Evolutionary conservation across 805 yeast species (phyloP).

Genomic region (Ogataea henricii): DNA sequence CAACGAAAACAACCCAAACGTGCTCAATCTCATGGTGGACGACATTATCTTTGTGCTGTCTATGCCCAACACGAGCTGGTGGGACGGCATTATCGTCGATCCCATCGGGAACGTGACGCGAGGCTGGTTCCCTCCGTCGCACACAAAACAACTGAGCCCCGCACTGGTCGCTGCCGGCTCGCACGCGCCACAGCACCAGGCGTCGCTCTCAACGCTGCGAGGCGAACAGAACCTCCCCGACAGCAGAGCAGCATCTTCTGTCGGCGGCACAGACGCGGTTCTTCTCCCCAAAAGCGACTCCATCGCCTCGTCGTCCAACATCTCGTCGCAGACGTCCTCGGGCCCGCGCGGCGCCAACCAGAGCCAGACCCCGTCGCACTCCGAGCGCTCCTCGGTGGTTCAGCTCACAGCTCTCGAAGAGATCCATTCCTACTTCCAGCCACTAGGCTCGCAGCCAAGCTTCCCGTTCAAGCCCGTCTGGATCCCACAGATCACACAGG

Average conservation of each 20-base stretch:
- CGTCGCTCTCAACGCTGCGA: slow-evolving; percentile 18
- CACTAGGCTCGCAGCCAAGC: slow-evolving; percentile 25
- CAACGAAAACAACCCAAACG: slow-evolving; percentile 48
- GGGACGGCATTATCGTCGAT: slow-evolving; percentile 70
- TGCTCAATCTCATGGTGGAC: slow-evolving; percentile 58
- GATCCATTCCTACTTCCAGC: slow-evolving; percentile 29
- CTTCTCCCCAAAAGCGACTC: slow-evolving; percentile 10
- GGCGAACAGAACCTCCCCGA: slow-evolving; percentile 9
- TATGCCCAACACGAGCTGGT: slow-evolving; percentile 73
- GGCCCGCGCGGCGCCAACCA: slow-evolving; percentile 4
- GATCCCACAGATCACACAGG: slow-evolving; percentile 61
- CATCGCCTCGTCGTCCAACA: slow-evolving; percentile 16
- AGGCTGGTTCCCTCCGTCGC: slow-evolving; percentile 86
- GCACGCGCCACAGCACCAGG: slow-evolving; percentile 14
- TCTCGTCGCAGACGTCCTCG: slow-evolving; percentile 10
- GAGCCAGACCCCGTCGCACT: background rate
- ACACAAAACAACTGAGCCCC: slow-evolving; percentile 37
- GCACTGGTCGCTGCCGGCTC: slow-evolving; percentile 5
- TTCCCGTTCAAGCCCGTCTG: slow-evolving; percentile 48
- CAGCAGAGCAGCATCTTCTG: slow-evolving; percentile 4
- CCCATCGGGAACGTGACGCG: slow-evolving; percentile 48
- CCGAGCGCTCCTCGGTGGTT: slow-evolving; percentile 13
- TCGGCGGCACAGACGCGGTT: slow-evolving; percentile 5
- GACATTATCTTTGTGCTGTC: slow-evolving; percentile 71
- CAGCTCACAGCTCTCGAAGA: slow-evolving; percentile 30